phyloP scores from a whole-genome alignment of 257 asterid species.

The Capsicum rhomboideum region DNA sequence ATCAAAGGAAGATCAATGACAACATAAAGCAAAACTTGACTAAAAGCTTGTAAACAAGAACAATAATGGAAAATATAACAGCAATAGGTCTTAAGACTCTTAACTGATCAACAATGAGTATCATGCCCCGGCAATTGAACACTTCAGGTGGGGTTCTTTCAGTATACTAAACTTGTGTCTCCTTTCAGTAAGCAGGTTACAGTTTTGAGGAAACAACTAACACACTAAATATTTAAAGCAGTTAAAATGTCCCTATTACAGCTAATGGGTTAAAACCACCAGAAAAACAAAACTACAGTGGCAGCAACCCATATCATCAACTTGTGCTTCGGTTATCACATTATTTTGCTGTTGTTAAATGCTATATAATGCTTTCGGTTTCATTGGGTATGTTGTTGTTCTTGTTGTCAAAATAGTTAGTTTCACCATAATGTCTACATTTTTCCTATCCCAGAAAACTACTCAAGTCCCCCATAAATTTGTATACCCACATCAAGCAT shows the following conservation, averaged over 20 bases:
- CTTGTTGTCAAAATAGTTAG: neutral
- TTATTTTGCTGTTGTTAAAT: neutral
- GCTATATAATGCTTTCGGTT: neutral
- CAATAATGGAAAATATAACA: neutral
- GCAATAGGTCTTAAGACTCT: neutral
- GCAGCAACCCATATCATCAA: neutral
- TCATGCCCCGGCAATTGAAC: neutral
- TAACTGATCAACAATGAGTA: neutral
- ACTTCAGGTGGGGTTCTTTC: neutral
- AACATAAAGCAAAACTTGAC: neutral
- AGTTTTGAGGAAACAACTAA: neutral
- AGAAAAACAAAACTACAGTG: neutral
- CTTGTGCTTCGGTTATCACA: neutral
- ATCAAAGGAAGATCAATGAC: neutral
- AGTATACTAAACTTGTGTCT: neutral
- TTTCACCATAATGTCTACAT: neutral
- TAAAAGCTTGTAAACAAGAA: neutral
- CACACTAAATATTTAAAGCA: neutral
- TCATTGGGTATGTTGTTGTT: too few relatives aligned
- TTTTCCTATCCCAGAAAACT: neutral
- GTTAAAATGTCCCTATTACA: neutral
- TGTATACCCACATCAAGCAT: neutral
- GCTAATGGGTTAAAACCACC: neutral
- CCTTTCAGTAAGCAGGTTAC: neutral
- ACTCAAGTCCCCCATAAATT: neutral